Conservation (phyloP, 345 rosid species). For the Moringa oleifera region DNA sequence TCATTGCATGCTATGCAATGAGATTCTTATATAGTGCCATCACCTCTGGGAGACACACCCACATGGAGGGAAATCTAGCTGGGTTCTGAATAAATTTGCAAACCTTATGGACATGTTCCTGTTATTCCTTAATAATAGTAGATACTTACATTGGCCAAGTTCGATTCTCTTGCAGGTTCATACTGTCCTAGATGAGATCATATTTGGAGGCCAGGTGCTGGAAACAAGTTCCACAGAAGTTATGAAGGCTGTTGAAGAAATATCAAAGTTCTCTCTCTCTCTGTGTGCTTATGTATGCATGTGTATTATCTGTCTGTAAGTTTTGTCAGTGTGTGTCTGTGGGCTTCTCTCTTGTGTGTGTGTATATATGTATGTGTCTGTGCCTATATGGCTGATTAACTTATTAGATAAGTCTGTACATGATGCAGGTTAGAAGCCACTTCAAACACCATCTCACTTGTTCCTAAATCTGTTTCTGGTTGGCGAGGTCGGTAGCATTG, state of each 20-base stretch:
- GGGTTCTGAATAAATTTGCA: background rate
- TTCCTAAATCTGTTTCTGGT: conserved; percentile 68
- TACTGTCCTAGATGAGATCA: conserved; percentile 68
- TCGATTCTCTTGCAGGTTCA: conserved; percentile 55
- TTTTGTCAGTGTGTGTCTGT: background rate
- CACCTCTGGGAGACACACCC: background rate
- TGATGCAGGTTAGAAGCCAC: conserved; percentile 76
- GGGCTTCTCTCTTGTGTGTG: no score
- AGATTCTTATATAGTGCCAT: no score
- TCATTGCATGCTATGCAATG: no score
- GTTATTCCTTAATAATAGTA: no score
- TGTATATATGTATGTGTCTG: no score
- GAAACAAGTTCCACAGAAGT: conserved; percentile 87
- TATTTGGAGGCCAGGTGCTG: conserved; percentile 90
- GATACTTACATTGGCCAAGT: background rate
- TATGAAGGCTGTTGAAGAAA: conserved; percentile 76
- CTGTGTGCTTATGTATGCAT: conserved; percentile 2
- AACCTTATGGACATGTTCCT: background rate
- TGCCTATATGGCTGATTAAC: background rate
- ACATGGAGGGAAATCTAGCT: background rate
- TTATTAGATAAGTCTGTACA: background rate
- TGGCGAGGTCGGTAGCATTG: conserved; percentile 70
- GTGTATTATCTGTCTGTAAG: background rate
- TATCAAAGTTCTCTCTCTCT: conserved; percentile 50
- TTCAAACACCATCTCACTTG: conserved; percentile 56